These are phyloP conservation scores for Arthrobotrys conoides DNA, from an alignment of 2,329 filamentous ascomycete species.

Conservation along the genomic window DNA sequence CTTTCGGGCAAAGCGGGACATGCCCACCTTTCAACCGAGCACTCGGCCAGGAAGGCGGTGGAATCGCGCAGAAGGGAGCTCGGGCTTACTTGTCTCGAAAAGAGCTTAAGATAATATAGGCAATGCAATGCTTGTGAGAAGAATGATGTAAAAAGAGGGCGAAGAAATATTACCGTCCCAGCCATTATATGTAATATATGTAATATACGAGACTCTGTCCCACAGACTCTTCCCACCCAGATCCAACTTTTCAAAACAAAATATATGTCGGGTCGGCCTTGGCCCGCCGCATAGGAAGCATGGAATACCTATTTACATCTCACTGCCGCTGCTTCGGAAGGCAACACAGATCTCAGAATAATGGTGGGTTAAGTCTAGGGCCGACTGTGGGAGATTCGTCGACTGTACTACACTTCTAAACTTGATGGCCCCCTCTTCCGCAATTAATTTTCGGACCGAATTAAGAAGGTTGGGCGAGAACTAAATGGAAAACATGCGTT, in stretches of 20 bases:
- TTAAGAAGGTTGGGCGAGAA: constrained; percentile 93
- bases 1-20: constrained; percentile 49
- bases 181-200: too few relatives aligned
- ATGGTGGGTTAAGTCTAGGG: constrained; percentile 94
- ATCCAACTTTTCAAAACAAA: not conserved
- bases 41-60: constrained; percentile 41
- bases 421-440: constrained; percentile 97
- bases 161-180: constrained; percentile 18
- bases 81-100: constrained; percentile 3
- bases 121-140: not conserved
- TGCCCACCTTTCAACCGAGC: constrained; percentile 46
- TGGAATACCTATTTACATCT: constrained; percentile 66
- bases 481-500: constrained; percentile 66
- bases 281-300: constrained; percentile 18
- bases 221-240: not conserved
- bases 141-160: not conserved
- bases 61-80: constrained; percentile 59
- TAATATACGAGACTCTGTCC: not conserved
- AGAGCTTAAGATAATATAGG: not conserved
- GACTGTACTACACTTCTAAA: constrained; percentile 97
- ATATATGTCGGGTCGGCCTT: constrained; percentile 15
- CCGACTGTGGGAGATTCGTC: constrained; percentile 90
- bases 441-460: constrained; percentile 90
- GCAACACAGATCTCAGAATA: constrained; percentile 95
- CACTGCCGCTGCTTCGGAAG: constrained; percentile 93